phyloP scores from a whole-genome alignment of 345 rosid species.

The Aquilaria malaccensis region DNA sequence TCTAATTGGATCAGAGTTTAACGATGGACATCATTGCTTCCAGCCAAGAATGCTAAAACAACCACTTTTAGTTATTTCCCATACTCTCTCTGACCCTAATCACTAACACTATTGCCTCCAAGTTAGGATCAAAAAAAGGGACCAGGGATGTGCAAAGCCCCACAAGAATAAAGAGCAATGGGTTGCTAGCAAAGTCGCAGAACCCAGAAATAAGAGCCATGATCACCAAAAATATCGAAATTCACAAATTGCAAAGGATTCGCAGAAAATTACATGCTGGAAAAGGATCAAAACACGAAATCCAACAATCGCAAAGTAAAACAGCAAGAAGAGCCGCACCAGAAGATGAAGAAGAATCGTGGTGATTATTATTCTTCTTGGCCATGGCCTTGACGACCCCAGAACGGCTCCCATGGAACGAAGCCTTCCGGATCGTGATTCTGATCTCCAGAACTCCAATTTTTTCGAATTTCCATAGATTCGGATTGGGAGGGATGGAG shows the following conservation, averaged over 20 bases:
- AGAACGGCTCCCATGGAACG: constrained; percentile 26
- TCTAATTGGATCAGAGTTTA: too few species aligned
- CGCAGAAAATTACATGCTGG: background rate
- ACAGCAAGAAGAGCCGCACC: constrained; percentile 20
- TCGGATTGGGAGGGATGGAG: constrained; percentile 16
- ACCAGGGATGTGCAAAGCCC: background rate
- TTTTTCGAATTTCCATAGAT: constrained; percentile 17
- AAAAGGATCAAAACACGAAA: background rate
- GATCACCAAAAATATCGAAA: background rate
- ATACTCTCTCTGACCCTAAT: too few species aligned
- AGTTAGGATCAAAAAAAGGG: too few species aligned
- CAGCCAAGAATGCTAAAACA: too few species aligned
- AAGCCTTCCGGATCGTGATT: constrained; percentile 25
- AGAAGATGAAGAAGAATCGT: constrained; percentile 31
- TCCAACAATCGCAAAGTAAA: background rate
- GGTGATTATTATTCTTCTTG: constrained; percentile 45
- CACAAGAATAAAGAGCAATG: background rate
- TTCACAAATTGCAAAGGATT: background rate
- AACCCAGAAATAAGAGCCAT: background rate
- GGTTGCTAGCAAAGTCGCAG: constrained; percentile 8
- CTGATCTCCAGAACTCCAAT: constrained; percentile 34
- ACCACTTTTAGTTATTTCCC: too few species aligned
- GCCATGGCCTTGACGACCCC: constrained; percentile 42
- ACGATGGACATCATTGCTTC: too few species aligned
- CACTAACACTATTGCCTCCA: too few species aligned